Base-by-base conservation (phyloP, 2,329 filamentous ascomycete genomes). In the Alternaria incomplexa region DNA sequence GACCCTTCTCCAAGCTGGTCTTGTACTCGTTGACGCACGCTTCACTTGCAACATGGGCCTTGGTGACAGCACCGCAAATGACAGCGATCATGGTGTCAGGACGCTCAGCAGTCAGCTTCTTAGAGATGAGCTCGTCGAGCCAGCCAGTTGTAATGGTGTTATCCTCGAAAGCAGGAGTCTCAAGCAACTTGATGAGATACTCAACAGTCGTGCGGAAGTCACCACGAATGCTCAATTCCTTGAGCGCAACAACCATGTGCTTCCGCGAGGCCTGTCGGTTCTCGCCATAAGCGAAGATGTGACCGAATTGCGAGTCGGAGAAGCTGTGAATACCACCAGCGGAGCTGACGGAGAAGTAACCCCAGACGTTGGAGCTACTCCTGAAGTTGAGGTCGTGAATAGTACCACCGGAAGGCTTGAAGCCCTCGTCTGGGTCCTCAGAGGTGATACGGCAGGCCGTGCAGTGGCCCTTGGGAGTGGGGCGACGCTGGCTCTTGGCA, bases 311-410 rank as follows among this genome's bases (percentile, higher is more conserved):
- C 77, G 92, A 96, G 85, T 99, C 96, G 8, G 96, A 98, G 87
- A 97, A 99, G 82, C 93, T 97, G 88, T 99, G 96, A 70, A 99
- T 99, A 82, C 94, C 94, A 84, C 94, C 95, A 59, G 93, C 91
- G 10, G 94, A 96, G 84, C 94, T 93, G 81, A 99, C 96, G 56
- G 96, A 99, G 89, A 99, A 99, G 84, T 99, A 99, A 87, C 96
- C 96, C 96, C 96, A 99, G 60, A 98, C 96, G 73, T 99, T 99
- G 67, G 96, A 98, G 81, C 93, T 97, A 85, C 92, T 96, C 79
- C 96, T 89, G 89, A 99, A 99, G 87, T 99, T 99, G 77, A 99
- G 86, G 79, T 99, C 96, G 85, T 98, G 96, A 89, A 99, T 96
- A 56, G 95, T 97, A 89, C 96, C 96, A 77, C 95, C 97, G 48